These are phyloP conservation scores for Pyrenophora tritici-repentis DNA, from an alignment of 2,329 filamentous ascomycete species.

Conservation along the genomic window DNA sequence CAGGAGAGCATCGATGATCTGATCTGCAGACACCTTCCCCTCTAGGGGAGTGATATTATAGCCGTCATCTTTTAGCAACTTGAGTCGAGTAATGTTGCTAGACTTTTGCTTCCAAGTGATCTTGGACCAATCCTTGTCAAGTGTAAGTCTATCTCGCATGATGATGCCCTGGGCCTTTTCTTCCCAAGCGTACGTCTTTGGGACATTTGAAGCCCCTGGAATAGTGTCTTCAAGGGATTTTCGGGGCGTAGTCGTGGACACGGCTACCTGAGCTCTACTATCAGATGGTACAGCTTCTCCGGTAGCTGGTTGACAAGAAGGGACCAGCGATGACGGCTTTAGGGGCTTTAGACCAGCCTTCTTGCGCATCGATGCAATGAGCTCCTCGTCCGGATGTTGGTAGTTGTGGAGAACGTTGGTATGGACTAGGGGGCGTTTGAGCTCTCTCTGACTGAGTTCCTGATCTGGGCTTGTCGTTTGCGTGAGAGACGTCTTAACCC, in stretches of 20 bases:
- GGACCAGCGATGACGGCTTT: no score
- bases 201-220: background rate
- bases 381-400: conserved; percentile 1
- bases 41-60: conserved; percentile 10
- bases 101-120: conserved; percentile 18
- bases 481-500: background rate
- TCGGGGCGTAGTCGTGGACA: background rate
- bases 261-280: background rate
- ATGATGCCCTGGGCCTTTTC: conserved; percentile 1
- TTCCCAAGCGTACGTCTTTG: conserved; percentile 1
- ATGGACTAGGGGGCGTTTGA: background rate
- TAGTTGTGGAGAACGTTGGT: conserved; percentile 5
- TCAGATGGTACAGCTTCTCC: no score
- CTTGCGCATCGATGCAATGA: background rate
- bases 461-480: background rate
- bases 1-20: conserved; percentile 8
- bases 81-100: conserved; percentile 9
- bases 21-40: background rate
- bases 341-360: background rate
- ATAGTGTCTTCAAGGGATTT: background rate
- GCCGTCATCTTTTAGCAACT: conserved; percentile 18
- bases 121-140: conserved; percentile 8
- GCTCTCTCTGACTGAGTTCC: background rate
- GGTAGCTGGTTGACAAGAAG: no score
- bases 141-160: background rate